Base-by-base conservation (phyloP, 345 rosid species). In the Eutrema heterophyllum region DNA sequence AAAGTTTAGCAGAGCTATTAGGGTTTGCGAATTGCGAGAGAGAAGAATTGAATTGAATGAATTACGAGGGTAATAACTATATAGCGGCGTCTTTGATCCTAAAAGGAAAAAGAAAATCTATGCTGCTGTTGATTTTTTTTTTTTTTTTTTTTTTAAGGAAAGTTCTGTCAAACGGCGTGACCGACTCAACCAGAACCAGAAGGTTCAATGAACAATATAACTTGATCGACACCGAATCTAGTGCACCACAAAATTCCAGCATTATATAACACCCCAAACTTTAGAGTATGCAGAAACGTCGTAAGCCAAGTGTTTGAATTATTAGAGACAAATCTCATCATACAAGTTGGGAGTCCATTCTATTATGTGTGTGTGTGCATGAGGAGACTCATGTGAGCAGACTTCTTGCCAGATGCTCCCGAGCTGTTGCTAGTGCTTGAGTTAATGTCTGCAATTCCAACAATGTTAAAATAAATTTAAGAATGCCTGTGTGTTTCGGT, bases 391-490 rank as follows among this genome's bases (percentile, higher is more conserved):
- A 78, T 67, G 77, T 73, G 46, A 78, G 81, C 21, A 78, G 78
- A 60, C 78, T 67, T 73, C 78, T 67, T 16, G 81, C 54, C 45
- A 78, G 38, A 55, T 78, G 81, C 9, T 78, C 78, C 53, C 81
- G 67, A 49, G 78, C 81, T 44, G 81, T 73, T 30, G 78, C 74
- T 16, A 78, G 26, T 30, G 81, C 81, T 62, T 78, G 81, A 38
- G 67, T 73, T 73, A 78, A 24, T 56, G 81, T 78, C 81, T 78
- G 67, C 69, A 65, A 35, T 67, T 41, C 44, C 55, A 15, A 44
- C 33, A n/a, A 48, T 26, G 36, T 21, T 24, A 36, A 33, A 33
- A 35, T 14, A 38, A 39, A 38, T 6, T 70, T 64, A 13, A 29
- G 4, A 5, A 16, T 62, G 6, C 15, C 13, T 21, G 10, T 49